Evolutionary conservation across 2,329 filamentous ascomycete genomes (phyloP).

Genomic region (Colletotrichum noveboracense): DNA sequence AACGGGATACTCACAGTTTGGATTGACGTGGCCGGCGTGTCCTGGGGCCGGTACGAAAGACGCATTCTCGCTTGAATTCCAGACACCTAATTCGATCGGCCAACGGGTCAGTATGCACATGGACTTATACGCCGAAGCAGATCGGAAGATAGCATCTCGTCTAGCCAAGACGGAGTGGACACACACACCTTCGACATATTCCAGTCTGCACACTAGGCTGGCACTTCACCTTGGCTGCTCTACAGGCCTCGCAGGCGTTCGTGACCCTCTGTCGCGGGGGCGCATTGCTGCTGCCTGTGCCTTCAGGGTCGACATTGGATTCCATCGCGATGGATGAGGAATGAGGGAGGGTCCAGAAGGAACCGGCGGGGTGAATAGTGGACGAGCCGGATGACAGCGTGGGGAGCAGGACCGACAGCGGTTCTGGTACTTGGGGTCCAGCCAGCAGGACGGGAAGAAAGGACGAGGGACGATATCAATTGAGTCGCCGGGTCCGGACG

Average conservation of each 20-base stretch:
- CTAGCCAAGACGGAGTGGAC: background rate
- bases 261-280: slow-evolving; percentile 17
- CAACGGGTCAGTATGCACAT: background rate
- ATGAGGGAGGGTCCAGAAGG: background rate
- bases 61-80: slow-evolving; percentile 57
- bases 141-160: background rate
- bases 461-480: background rate
- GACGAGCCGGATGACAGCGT: background rate
- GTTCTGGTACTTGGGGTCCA: background rate
- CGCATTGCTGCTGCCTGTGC: background rate
- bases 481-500: background rate
- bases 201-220: slow-evolving; percentile 50
- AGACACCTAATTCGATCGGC: slow-evolving; percentile 47
- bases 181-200: slow-evolving; percentile 55
- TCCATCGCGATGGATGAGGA: background rate
- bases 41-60: slow-evolving; percentile 54
- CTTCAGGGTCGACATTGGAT: background rate
- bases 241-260: slow-evolving; percentile 60
- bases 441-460: background rate
- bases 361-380: background rate
- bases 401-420: background rate
- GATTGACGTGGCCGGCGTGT: slow-evolving; percentile 52
- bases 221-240: slow-evolving; percentile 59
- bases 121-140: slow-evolving; percentile 9
- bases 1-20: slow-evolving; percentile 42